Conservation (phyloP, 2,329 filamentous ascomycete species). For the Plectosphaerella sp. region DNA sequence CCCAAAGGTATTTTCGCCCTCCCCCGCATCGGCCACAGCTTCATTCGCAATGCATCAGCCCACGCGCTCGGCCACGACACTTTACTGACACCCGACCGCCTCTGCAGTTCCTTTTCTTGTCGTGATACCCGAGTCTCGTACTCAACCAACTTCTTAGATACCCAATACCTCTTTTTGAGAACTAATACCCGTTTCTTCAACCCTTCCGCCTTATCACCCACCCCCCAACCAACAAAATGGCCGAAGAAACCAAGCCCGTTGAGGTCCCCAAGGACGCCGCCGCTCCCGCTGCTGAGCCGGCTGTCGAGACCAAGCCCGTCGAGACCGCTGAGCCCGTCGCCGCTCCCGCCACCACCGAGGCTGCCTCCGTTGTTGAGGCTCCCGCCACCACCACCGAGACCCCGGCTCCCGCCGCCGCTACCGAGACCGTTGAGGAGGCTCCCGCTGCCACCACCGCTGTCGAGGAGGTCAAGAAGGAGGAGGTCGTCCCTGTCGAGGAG, state of each 20-base stretch:
- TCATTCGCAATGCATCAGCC: conserved; percentile 1
- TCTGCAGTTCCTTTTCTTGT: conserved; percentile 31
- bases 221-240: conserved; percentile 52
- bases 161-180: conserved; percentile 26
- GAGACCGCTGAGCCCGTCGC: conserved; percentile 28
- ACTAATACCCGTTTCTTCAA: conserved; percentile 16
- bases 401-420: conserved; percentile 29
- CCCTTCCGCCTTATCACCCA: conserved; percentile 32
- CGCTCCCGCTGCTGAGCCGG: conserved; percentile 36
- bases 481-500: conserved; percentile 70
- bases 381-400: conserved; percentile 33
- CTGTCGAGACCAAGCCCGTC: conserved; percentile 27
- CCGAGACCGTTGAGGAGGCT: conserved; percentile 21
- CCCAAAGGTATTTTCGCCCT: conserved; percentile 14
- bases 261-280: conserved; percentile 46
- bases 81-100: conserved; percentile 12
- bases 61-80: conserved; percentile 6
- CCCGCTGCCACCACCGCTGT: conserved; percentile 19
- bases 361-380: conserved; percentile 26
- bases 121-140: conserved; percentile 44
- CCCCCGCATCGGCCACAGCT: not conserved
- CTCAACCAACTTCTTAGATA: conserved; percentile 30
- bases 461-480: conserved; percentile 41
- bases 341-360: conserved; percentile 23
- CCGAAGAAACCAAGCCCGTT: conserved; percentile 67